Evolutionary conservation across 495 filamentous ascomycete species (phyloP), one percentile per base, ranked within the genome.

Genomic region (Acidomyces sp.): DNA sequence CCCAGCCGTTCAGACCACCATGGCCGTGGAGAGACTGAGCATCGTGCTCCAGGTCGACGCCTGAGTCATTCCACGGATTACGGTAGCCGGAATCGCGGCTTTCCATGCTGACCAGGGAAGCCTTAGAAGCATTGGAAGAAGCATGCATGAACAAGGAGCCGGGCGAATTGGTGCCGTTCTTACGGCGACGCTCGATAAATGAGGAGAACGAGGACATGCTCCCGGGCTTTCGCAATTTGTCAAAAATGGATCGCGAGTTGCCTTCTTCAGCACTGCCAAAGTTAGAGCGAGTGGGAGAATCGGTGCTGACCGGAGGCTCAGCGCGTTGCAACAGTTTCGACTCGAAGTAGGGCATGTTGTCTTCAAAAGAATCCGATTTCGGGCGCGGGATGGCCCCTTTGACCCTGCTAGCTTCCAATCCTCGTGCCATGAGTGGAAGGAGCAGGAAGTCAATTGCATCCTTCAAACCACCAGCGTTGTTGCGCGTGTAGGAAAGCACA

Each of bases 301-400:
- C 86, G 3, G 84, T 86, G 11, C 72, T 68, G 20, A 57, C 67
- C 1, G 79, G 77, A 22, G 76, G 74, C 21, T 85, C 85, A 7
- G 84, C 84, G 54, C 87, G 82, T 59, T 96, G 92, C 24, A 99
- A 69, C 23, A 99, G 65, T 63, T 95, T 95, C 0, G 86, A 90
- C 59, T 94, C 80, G 60, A 99, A 99, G 67, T 84, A 95, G 19
- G 84, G 87, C 22, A 94, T 71, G 28, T 85, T 87, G 45, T 96
- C 92, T 54, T 96, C 90, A 55, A 96, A 99, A 1, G 90, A 93
- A 61, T 99, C 90, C 3, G 90, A 95, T 66, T 96, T 95, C 36
- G 90, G 92, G 32, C 88, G 80, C 0, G 88, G 85, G 46, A 96
- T 88, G 11, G 85, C 78, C 36, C 92, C 90, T 59, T 90, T 93